A percentile compares a stretch with the other conserved stretches of the same genome.
Conservation (phyloP, 768 basidiomycete genomes). For the Kwoniella heveanensis region DNA sequence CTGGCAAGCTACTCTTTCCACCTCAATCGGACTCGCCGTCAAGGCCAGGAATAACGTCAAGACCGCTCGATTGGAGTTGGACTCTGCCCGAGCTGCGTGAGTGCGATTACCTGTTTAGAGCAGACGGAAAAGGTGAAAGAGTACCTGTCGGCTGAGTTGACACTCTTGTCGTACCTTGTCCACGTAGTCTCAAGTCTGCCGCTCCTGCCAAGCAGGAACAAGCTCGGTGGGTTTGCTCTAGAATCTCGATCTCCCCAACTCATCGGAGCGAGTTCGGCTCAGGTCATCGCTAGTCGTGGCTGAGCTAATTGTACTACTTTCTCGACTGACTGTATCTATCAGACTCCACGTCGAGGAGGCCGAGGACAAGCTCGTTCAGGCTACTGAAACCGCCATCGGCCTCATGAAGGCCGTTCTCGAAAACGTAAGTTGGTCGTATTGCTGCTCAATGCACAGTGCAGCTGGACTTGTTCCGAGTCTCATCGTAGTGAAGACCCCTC, state of each 20-base stretch:
- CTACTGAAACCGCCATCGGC: constrained; percentile 94
- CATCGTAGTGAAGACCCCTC: too few species aligned
- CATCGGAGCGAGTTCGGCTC: too few species aligned
- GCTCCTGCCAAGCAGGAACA: constrained; percentile 80
- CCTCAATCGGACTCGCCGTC: constrained; percentile 83
- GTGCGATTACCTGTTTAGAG: too few species aligned
- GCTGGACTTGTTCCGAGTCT: too few species aligned
- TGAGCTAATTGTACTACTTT: too few species aligned
- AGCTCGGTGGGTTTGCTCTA: constrained; percentile 64
- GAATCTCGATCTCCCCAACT: too few species aligned
- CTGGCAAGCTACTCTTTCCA: constrained; percentile 74
- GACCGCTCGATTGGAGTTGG: constrained; percentile 73
- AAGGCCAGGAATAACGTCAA: constrained; percentile 67
- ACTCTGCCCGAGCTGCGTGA: constrained; percentile 64
- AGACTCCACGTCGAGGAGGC: constrained; percentile 66
- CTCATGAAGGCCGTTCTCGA: constrained; percentile 98
- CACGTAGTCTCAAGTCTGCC: constrained; percentile 75
- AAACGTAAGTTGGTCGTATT: constrained; percentile 76
- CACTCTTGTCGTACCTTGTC: too few species aligned
- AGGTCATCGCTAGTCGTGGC: too few species aligned
- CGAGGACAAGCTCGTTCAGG: constrained; percentile 89
- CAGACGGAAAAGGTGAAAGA: too few species aligned
- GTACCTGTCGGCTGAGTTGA: too few species aligned
- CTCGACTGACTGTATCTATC: too few species aligned
- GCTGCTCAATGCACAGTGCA: background rate